These are phyloP conservation scores for Backusella liffmaniae DNA, from an alignment of 192 early-diverging fungal genomes.

Conservation along the genomic window DNA sequence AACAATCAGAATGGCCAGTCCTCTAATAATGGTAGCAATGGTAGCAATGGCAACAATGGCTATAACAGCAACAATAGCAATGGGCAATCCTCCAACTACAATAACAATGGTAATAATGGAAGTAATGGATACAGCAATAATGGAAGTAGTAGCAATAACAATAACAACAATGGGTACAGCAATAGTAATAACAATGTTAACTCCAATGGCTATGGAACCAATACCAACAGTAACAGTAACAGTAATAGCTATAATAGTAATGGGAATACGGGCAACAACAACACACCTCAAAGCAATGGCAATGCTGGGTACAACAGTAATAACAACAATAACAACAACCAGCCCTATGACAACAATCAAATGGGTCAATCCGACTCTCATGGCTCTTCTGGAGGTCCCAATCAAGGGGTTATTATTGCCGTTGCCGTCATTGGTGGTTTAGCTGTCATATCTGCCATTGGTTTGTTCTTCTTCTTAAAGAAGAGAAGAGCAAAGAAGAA, in stretches of 20 bases:
- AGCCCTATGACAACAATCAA: background rate
- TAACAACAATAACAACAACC: background rate
- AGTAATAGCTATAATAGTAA: background rate
- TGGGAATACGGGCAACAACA: background rate
- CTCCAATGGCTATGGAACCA: background rate
- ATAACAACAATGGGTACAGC: background rate
- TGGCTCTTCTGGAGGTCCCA: background rate
- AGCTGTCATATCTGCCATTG: background rate
- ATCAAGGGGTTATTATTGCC: background rate
- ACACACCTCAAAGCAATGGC: background rate
- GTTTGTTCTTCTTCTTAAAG: conserved; percentile 10
- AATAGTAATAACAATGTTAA: background rate
- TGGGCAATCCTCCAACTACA: background rate
- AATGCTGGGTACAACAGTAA: background rate
- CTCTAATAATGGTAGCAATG: background rate
- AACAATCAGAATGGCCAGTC: background rate
- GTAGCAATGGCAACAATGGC: background rate
- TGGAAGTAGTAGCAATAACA: background rate
- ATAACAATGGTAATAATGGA: background rate
- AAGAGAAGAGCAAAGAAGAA: conserved; percentile 12
- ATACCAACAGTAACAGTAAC: background rate
- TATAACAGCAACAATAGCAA: background rate
- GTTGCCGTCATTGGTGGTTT: conserved; percentile 4
- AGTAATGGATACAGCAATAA: conserved; percentile 3
- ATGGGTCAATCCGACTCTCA: background rate